Evolutionary conservation across 2,329 filamentous ascomycete species (phyloP).

Genomic region (Scedosporium boydii): DNA sequence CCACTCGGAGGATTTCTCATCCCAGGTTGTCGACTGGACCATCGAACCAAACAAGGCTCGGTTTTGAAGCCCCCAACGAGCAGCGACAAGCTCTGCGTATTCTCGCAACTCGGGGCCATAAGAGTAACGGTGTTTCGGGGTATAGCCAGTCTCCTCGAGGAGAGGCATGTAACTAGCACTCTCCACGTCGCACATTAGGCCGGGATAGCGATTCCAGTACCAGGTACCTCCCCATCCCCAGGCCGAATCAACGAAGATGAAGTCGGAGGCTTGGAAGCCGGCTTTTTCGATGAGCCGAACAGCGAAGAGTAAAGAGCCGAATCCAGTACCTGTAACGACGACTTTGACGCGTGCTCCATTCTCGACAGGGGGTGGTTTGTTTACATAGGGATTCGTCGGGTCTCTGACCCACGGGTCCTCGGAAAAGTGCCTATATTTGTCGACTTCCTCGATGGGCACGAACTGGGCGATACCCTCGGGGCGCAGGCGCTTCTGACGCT

Average conservation of each 20-base stretch:
- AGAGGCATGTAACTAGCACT: slow-evolving; percentile 49
- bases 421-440: no score
- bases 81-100: slow-evolving; percentile 31
- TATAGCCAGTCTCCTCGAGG: slow-evolving; percentile 49
- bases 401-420: no score
- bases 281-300: no score
- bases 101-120: slow-evolving; percentile 30
- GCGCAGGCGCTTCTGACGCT: no score
- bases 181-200: slow-evolving; percentile 47
- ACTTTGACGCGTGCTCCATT: no score
- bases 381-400: no score
- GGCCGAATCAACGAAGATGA: slow-evolving; percentile 28
- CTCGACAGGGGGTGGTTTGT: no score
- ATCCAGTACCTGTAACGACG: no score
- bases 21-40: neutral
- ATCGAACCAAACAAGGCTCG: neutral
- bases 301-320: no score
- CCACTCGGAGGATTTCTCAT: neutral
- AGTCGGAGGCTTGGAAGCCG: slow-evolving; percentile 27
- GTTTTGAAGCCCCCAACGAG: slow-evolving; percentile 9
- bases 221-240: slow-evolving; percentile 40
- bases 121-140: slow-evolving; percentile 41
- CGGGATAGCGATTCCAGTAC: slow-evolving; percentile 43
- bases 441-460: no score
- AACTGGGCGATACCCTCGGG: no score